Base-by-base conservation (phyloP, 306 rosid species). In the Carpinus viminea region DNA sequence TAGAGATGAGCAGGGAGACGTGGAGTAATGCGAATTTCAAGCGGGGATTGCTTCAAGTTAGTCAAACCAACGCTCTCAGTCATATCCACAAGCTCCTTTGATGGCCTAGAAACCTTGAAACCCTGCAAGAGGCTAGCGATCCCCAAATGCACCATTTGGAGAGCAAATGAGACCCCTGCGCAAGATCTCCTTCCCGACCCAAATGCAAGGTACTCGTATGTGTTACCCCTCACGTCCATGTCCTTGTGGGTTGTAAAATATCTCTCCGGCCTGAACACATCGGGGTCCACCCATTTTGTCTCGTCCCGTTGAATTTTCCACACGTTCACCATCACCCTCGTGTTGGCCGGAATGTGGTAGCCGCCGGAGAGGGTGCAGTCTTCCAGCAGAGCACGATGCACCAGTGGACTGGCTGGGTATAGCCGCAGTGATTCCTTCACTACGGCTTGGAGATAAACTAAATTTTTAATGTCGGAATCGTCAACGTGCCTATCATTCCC, bases 11-110 rank as follows among this genome's bases (percentile, higher is more conserved):
- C 1, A 18, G 73, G 34, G 3, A 86, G 79, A 38, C 82, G 77
- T 13, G 85, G 89, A 20, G 71, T 80, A 18, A 83, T 36, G 43
- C 74, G 65, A 61, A 83, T 78, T 16, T 82, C 74, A 64, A 86
- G 83, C 0, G 87, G 85, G 48, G 80, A 80, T 21, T 81, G 81
- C 74, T 83, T 86, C 66, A 83, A 74, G 75, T 80, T 79, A 2
- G 89, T 83, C 74, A 86, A 80, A 54, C 87, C 89, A 64, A 18
- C 54, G 83, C 87, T 86, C 74, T 75, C 87, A 36, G 87, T 83
- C 89, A 86, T 86, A 64, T 86, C 87, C 1, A 86, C 83, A 55
- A 9, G 61, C 77, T 86, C 81, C 43, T 80, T 74, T 11, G 79
- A 77, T 47, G 86, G 86, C 17, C 54, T 48, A 52, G 76, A 78